Base-by-base conservation (phyloP, 1,284 basidiomycete genomes). In the Cryptococcus sp. region DNA sequence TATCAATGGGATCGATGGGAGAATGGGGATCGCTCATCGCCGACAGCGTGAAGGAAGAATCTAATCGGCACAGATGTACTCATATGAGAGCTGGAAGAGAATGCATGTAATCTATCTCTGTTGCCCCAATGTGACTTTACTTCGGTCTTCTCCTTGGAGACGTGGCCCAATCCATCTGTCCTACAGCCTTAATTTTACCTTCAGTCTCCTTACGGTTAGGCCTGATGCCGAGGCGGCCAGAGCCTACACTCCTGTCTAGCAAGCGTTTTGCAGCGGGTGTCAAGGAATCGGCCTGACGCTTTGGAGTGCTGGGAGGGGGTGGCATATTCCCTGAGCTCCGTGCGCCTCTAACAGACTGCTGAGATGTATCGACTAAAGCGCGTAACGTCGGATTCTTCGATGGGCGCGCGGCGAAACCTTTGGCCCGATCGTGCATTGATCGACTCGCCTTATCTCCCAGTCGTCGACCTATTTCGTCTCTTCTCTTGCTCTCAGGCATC, bases 101-200 rank as follows among this genome's bases (percentile, higher is more conserved):
- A 41, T 41, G 38, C n/a, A 34, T 48, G 46, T 48, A 11, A 32
- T 48, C 11, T 48, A 8, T 15, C 13, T 11, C 34, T 41, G 38
- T 10, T 41, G 10, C 10, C n/a, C 38, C 38, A 10, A 10, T 41
- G n/a, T 56, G 50, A 51, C 59, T 54, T 33, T 53, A 56, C 4
- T 36, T 46, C 6, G 88, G 88, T 50, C 87, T 90, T 4, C 89
- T 89, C 46, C 89, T 90, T 89, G 89, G 90, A 66, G 86, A 78
- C 46, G 87, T 81, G 44, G 79, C 80, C 58, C 82, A 83, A 23
- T 23, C 23, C 23, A 23, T 23, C 23, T 23, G 23, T 23, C 23
- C 23, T 23, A 23, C 23, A 23, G 23, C 23, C 23, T 23, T 23
- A 23, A 23, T 23, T 23, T 23, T 23, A 23, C 23, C 23, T 23